Evolutionary conservation across 208 protist species (phyloP).

Genomic region (Histomonas meleagridis): DNA sequence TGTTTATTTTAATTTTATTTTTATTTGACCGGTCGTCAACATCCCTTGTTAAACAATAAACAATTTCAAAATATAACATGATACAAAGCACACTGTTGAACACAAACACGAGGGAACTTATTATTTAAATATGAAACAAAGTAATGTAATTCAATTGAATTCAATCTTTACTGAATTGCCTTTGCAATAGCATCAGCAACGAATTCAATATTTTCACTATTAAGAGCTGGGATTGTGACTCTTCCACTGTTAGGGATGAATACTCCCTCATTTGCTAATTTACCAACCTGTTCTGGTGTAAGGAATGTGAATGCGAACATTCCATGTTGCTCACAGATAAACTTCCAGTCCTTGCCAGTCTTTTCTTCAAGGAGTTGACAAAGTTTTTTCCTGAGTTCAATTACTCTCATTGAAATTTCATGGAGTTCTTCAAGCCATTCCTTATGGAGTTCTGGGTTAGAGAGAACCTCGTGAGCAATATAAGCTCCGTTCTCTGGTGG

Average conservation of each 20-base stretch:
- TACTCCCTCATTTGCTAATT: neutral
- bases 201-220: slow-evolving; percentile 12
- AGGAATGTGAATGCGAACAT: slow-evolving; percentile 32
- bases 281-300: neutral
- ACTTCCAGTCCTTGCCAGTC: neutral
- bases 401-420: neutral
- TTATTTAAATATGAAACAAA: too few species aligned
- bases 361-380: neutral
- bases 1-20: too few species aligned
- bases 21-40: too few species aligned
- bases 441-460: neutral
- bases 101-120: too few species aligned
- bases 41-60: too few species aligned
- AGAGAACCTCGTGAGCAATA: neutral
- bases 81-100: too few species aligned
- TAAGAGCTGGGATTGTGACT: slow-evolving; percentile 3
- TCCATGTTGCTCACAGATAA: slow-evolving; percentile 5
- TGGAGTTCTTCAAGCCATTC: neutral
- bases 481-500: slow-evolving; percentile 2
- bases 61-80: too few species aligned
- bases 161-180: too few species aligned
- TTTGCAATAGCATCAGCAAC: slow-evolving; percentile 29
- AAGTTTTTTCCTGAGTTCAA: neutral
- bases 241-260: neutral
- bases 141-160: too few species aligned